Conservation (phyloP, 2,329 filamentous ascomycete genomes). For the Westerdykella sp. region DNA sequence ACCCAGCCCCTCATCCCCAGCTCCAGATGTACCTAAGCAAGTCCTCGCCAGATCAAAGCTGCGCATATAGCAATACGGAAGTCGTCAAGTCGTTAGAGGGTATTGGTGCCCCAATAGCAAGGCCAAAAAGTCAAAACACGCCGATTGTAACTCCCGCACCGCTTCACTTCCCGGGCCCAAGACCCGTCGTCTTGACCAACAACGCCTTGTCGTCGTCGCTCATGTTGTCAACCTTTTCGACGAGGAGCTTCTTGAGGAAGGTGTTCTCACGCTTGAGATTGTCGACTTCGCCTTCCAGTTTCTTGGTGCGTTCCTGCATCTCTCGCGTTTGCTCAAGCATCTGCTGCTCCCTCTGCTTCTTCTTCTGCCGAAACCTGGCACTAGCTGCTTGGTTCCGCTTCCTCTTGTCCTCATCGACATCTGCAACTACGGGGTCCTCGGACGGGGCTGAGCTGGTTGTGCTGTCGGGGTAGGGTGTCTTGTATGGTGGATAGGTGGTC, state of each 20-base stretch:
- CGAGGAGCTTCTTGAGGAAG: constrained; percentile 32
- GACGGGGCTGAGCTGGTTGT: constrained; percentile 24
- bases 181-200: constrained; percentile 20
- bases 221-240: constrained; percentile 38
- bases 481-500: constrained; percentile 22
- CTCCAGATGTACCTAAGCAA: too few relatives aligned
- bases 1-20: too few relatives aligned
- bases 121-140: too few relatives aligned
- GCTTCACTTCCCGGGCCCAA: constrained; percentile 4
- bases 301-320: constrained; percentile 70
- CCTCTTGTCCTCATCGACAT: constrained; percentile 82
- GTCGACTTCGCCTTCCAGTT: constrained; percentile 53
- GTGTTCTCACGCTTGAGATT: constrained; percentile 39
- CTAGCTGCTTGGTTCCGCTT: constrained; percentile 83
- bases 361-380: constrained; percentile 86
- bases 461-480: constrained; percentile 30
- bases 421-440: constrained; percentile 23
- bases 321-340: constrained; percentile 55
- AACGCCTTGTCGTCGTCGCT: constrained; percentile 28
- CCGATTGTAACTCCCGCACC: not conserved
- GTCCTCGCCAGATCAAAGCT: too few relatives aligned
- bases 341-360: constrained; percentile 88
- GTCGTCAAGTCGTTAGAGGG: too few relatives aligned
- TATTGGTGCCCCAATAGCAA: too few relatives aligned
- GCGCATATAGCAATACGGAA: too few relatives aligned